Evolutionary conservation across 2,329 filamentous ascomycete species (phyloP), one percentile per base, ranked within the genome.

Genomic region (Diplodia mutila): DNA sequence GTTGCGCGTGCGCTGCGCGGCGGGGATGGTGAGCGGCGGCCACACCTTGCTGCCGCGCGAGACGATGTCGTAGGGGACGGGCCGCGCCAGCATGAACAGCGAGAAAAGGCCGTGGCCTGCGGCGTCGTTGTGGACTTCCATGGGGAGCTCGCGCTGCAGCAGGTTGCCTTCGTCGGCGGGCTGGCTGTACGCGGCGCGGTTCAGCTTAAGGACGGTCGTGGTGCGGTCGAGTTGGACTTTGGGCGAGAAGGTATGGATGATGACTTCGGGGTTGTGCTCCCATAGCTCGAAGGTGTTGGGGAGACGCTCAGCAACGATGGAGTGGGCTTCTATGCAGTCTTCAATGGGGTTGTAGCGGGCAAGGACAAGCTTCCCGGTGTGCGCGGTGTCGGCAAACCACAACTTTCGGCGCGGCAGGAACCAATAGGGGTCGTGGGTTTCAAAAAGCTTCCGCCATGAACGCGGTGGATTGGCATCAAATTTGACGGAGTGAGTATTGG

Each of bases 321-420:
- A 86, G 75, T 94, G 93, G 3, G 88, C 93, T 79, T 95, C 91
- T 67, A 97, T 97, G 72, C 89, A 89, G 18, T 90, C 91, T 52
- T 87, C 84, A 4, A 86, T 80, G 54, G 88, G 86, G 75, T 97
- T 89, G 74, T 93, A 97, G 14, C 91, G 88, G n/a, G 86, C 85
- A 48, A 97, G 75, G 29, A 97, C 84, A 51, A 97, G 78, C 75
- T 90, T 91, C 0, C 94, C 94, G 1, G 86, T 89, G 57, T 92
- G 84, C 34, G 89, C 85, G 2, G 83, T 85, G 77, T 97, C 92
- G 68, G 88, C 87, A 74, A 97, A 94, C 94, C 94, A 97, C 70
- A 97, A 83, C 78, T 91, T 94, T 75, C 91, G 84, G 63, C 86
- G 88, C 0, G 91, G 85, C 1, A 97, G 83, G 74, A 97, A 97